phyloP scores from a whole-genome alignment of 345 rosid genomes.

The Moricandia moricandioides region DNA sequence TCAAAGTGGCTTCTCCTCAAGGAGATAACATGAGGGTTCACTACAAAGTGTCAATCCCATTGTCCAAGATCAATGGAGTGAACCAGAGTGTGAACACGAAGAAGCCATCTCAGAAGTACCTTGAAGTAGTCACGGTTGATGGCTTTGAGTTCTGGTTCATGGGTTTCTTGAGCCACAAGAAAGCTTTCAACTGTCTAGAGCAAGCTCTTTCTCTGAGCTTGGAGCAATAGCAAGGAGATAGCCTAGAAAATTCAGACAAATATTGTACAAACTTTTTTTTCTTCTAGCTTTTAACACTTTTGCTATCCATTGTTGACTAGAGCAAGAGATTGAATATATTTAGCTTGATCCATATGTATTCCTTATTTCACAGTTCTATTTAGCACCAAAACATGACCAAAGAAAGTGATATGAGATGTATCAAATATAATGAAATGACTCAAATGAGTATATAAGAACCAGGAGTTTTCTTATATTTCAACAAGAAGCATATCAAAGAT shows the following conservation, averaged over 20 bases:
- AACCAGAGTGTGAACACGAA: not conserved
- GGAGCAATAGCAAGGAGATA: slow-evolving; percentile 26
- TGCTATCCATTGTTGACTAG: slow-evolving; percentile 11
- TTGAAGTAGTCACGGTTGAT: not conserved
- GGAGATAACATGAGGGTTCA: not conserved
- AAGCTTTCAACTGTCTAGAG: not conserved
- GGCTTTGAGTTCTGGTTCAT: not conserved
- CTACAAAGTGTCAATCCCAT: not conserved
- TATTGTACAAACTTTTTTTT: slow-evolving; percentile 26
- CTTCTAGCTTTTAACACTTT: not conserved
- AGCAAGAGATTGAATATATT: not conserved
- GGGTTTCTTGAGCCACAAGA: not conserved
- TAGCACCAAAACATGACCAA: no score
- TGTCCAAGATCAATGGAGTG: not conserved
- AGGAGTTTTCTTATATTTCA: no score
- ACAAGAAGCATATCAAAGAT: no score
- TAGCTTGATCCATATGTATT: no score
- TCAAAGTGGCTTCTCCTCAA: not conserved
- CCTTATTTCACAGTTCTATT: no score
- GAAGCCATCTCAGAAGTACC: not conserved
- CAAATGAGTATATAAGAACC: no score
- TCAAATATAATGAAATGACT: no score
- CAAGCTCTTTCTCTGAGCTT: slow-evolving; percentile 26
- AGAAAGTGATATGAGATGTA: no score
- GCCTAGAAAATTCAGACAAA: slow-evolving; percentile 11